Conservation (phyloP, 768 basidiomycete species). For the Kwoniella bestiolae region DNA sequence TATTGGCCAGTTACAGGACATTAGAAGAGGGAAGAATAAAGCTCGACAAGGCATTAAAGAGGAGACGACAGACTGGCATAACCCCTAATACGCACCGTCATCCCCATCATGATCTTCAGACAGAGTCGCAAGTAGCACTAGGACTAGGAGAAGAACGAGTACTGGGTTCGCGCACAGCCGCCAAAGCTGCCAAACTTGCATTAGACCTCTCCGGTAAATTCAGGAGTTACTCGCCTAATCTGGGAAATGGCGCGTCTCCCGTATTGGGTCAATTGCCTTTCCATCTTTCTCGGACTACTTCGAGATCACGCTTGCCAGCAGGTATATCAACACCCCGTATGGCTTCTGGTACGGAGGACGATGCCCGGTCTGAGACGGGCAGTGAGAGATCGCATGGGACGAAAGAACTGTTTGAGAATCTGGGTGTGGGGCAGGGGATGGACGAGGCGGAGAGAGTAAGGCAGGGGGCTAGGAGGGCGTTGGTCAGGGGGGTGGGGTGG, state of each 20-base stretch:
- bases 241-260: background rate
- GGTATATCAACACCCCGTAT: background rate
- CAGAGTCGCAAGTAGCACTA: background rate
- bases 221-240: conserved; percentile 1
- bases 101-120: conserved; percentile 14
- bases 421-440: conserved; percentile 48
- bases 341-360: background rate
- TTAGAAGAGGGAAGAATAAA: conserved; percentile 61
- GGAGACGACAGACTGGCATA: conserved; percentile 49
- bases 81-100: conserved; percentile 54
- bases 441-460: conserved; percentile 59
- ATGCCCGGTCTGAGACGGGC: background rate
- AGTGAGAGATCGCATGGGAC: background rate
- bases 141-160: conserved; percentile 35
- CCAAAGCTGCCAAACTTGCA: conserved; percentile 48
- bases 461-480: conserved; percentile 73
- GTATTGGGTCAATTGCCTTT: conserved; percentile 12
- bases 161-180: conserved; percentile 50
- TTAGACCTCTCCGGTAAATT: conserved; percentile 24
- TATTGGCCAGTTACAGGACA: conserved; percentile 77
- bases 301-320: background rate
- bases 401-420: conserved; percentile 19
- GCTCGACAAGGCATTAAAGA: conserved; percentile 59
- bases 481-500: conserved; percentile 95
- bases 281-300: background rate